Evolutionary conservation across 441 rosid genomes (phyloP), one percentile per base, ranked within the genome.

Genomic region (Jatropha multifida): DNA sequence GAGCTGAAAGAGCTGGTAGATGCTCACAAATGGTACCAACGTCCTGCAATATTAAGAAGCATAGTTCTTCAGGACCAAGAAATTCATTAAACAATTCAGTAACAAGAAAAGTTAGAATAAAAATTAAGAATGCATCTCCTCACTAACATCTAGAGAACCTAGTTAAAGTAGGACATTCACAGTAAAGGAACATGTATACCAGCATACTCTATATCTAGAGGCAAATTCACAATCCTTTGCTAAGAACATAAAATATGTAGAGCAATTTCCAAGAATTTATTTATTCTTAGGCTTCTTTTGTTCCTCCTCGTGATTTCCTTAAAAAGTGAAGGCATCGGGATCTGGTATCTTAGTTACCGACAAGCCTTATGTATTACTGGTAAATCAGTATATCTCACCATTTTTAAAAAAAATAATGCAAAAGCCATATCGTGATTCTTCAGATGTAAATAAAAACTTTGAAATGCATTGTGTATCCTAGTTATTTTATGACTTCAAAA

Each of bases 11-110:
- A 37, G 82, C 69, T 58, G 92, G 92, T 76, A 93, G 77, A 77
- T 90, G 90, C 77, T 90, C 88, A 73, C 94, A 92, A 41, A 95
- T 85, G 76, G 79, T 78, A 73, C 88, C 87, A 40, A 89, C 75
- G 77, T 87, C 97, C 99, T 95, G 88, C 76, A 84, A 65, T 61
- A 71, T 20, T 15, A 68, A 69, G 59, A 60, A 23, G 44, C 27
- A 63, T 18, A 52, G 27, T 49, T 18, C 63, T 62, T 49, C 51
- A 65, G 69, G 51, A 66, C 59, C 65, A 66, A 77, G 73, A 65
- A 71, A 69, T 26, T 40, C 54, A 73, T 20, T 59, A 15, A 62
- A n/a, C 14, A 59, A 54, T 10, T 54, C 18, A 68, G 59, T 51
- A 68, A 14, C 37, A 26, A 61, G 59, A 41, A 73, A 14, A 49